Conservation (phyloP, 495 filamentous ascomycete genomes). For the Neurospora sp. region DNA sequence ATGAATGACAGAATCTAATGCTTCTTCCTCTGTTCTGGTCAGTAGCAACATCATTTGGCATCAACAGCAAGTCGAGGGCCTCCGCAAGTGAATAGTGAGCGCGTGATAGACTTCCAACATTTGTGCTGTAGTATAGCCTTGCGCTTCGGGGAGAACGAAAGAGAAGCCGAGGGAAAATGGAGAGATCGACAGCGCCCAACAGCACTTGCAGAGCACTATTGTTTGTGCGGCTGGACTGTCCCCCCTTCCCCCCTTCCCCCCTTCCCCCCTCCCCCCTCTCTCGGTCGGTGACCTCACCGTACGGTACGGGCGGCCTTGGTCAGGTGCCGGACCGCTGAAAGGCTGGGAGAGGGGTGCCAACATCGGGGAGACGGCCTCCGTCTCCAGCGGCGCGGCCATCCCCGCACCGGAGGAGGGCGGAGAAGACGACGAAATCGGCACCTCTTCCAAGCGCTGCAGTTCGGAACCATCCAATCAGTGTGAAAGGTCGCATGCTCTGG, state of each 20-base stretch:
- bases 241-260: no score
- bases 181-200: not conserved
- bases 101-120: not conserved
- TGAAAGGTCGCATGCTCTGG: not conserved
- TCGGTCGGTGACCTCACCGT: not conserved
- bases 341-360: not conserved
- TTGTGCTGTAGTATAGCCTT: not conserved
- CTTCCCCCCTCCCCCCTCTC: not conserved
- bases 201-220: not conserved
- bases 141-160: not conserved
- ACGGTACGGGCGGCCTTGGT: not conserved
- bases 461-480: not conserved
- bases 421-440: not conserved
- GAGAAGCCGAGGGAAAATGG: not conserved
- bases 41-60: no score
- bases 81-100: not conserved
- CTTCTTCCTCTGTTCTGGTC: no score
- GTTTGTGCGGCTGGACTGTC: not conserved
- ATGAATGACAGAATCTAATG: no score
- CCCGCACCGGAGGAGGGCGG: not conserved
- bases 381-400: not conserved
- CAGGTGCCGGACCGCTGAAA: not conserved
- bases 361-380: not conserved
- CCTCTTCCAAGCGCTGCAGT: not conserved
- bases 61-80: not conserved